Base-by-base conservation (phyloP, 345 rosid species). In the Luvunga scandens region DNA sequence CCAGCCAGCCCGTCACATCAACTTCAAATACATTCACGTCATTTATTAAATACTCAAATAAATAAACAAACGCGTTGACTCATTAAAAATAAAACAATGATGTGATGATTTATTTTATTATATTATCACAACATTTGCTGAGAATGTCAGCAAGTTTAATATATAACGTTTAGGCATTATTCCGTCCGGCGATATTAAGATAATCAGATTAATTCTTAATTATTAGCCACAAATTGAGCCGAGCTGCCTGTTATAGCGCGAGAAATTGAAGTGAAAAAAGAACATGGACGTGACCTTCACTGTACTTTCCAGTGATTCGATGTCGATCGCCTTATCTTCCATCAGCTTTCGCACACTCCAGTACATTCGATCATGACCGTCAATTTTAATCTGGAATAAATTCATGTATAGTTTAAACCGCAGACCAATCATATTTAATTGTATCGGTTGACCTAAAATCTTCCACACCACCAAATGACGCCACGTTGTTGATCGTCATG, bases 401-500 rank as follows among this genome's bases (percentile, higher is more conserved):
- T 28, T 16, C 0, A 67, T 5, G 5, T 7, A 3, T 0, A 31
- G 69, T 34, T 16, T 2, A 21, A 66, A 21, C 14, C 0, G 9
- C 6, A 21, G 1, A 19, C 36, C 24, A 65, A 42, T 42, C 24
- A 19, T 12, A 21, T 66, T 53, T 34, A 8, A 2, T 16, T 24
- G 9, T 24, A 9, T 2, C 0, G 1, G 39, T 39, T 39, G 39
- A 19, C 22, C 18, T 0, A 22, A 21, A 38, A 14, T 42, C 12
- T 27, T 16, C 25, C 1, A 1, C 4, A 50, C 72, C 25, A 61
- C 30, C n/a, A 27, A 13, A 16, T 21, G 18, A 5, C 9, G 59
- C 76, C 84, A 78, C 73, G 79, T 63, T 75, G 70, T 14, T 1
- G 1, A 1, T 13, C 1, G 27, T 65, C 39, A 68, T 36, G 50